Evolutionary conservation across 768 basidiomycete species (phyloP).

Genomic region (Crepidotus variabilis): DNA sequence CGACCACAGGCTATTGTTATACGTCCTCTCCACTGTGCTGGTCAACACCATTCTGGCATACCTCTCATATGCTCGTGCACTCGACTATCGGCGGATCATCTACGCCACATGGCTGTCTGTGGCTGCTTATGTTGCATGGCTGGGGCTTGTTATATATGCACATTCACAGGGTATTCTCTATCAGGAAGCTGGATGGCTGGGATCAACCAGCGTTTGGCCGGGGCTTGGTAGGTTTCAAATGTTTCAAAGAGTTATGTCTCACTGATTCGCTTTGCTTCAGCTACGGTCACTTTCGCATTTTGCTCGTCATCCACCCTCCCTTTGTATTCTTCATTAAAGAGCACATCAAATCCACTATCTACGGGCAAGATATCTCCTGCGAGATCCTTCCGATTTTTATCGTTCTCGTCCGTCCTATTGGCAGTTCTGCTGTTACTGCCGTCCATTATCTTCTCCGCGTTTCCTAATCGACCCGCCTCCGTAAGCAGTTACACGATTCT

Average conservation of each 20-base stretch:
- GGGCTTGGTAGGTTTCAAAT: slow-evolving; percentile 49
- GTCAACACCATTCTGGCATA: slow-evolving; percentile 44
- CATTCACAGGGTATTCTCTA: slow-evolving; percentile 44
- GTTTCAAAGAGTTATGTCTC: slow-evolving; percentile 1
- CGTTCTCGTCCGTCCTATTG: slow-evolving; percentile 42
- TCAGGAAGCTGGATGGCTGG: slow-evolving; percentile 30
- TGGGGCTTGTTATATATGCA: slow-evolving; percentile 48
- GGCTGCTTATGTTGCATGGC: slow-evolving; percentile 57
- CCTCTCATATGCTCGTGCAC: slow-evolving; percentile 50
- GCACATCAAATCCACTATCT: slow-evolving; percentile 31
- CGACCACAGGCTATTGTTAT: slow-evolving; percentile 25
- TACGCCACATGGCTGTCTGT: slow-evolving; percentile 61
- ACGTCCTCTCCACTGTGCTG: slow-evolving; percentile 34
- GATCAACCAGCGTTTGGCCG: slow-evolving; percentile 55
- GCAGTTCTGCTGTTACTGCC: slow-evolving; percentile 54
- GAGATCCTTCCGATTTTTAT: slow-evolving; percentile 58
- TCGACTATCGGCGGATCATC: slow-evolving; percentile 49
- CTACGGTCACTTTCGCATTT: slow-evolving; percentile 60
- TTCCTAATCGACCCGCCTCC: slow-evolving; percentile 35
- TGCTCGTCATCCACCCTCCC: slow-evolving; percentile 63
- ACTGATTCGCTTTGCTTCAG: slow-evolving; percentile 26
- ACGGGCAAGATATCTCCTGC: slow-evolving; percentile 42
- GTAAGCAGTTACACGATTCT: slow-evolving; percentile 15
- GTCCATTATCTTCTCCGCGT: slow-evolving; percentile 49
- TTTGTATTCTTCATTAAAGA: slow-evolving; percentile 57